phyloP scores from a whole-genome alignment of 371 early-diverging fungal genomes.

The Mortierella sp. region DNA sequence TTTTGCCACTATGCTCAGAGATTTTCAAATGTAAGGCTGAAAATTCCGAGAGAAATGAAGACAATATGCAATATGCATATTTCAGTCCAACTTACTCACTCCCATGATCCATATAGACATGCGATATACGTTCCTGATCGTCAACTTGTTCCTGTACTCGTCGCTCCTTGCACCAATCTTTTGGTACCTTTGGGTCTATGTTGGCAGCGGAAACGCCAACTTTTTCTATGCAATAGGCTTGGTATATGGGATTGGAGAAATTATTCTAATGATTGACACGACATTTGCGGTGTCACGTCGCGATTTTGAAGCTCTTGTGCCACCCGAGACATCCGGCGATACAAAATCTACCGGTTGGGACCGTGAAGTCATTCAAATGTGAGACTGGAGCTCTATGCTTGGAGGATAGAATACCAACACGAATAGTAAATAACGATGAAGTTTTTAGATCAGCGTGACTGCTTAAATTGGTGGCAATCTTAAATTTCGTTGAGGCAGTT shows the following conservation, averaged over 20 bases:
- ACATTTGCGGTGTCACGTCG: constrained; percentile 80
- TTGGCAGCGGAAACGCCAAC: constrained; percentile 96
- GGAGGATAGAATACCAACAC: neutral
- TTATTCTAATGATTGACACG: constrained; percentile 84
- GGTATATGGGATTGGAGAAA: constrained; percentile 88
- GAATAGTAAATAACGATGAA: too few species aligned
- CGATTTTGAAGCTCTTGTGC: constrained; percentile 76
- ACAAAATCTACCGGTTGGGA: constrained; percentile 33
- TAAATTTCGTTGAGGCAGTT: too few species aligned
- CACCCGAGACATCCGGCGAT: constrained; percentile 27
- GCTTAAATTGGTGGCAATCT: too few species aligned
- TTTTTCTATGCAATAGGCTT: constrained; percentile 97
- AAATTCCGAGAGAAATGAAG: neutral
- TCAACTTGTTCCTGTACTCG: constrained; percentile 78
- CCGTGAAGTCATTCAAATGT: constrained; percentile 50
- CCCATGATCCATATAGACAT: constrained; percentile 63
- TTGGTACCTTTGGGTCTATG: constrained; percentile 94
- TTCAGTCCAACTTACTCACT: neutral
- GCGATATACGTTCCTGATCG: constrained; percentile 75
- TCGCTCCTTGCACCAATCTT: constrained; percentile 89
- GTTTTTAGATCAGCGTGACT: too few species aligned
- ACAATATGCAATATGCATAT: neutral
- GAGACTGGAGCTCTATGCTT: neutral
- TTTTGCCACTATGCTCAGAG: constrained; percentile 85
- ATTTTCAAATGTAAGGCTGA: constrained; percentile 83